Base-by-base conservation (phyloP, 2,329 filamentous ascomycete genomes). In the Exophiala dermatitidis region DNA sequence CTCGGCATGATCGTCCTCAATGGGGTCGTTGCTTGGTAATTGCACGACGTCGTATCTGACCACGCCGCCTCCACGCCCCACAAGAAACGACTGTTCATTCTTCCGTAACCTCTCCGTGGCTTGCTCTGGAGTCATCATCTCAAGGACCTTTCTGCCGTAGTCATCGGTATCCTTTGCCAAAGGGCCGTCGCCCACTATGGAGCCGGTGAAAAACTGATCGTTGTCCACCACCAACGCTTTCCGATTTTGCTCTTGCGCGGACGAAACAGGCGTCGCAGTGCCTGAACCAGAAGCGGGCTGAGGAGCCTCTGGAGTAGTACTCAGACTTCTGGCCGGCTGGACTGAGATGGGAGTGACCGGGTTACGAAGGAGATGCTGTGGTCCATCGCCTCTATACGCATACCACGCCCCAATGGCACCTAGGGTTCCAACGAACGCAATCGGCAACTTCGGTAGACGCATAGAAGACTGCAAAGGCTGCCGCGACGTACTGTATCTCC, bases 1-100 rank as follows among this genome's bases (percentile, higher is more conserved):
- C 74, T 98, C 93, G 48, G 90, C 88, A 67, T 98, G 93, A 67
- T 98, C 94, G 66, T 98, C 93, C 73, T 98, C 93, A 54, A 98
- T 98, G 0, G 93, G 93, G 64, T 95, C 88, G 69, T 98, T 98
- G 74, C 89, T 95, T 6, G 91, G 88, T 56, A 97, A 80, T 70
- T 98, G 93, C 28, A 93, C 90, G 5, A 96, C 77, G 70, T 98
- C 93, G 67, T 98, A 98, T 61, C 93, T 83, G 59, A 95, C 84
- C 37, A 98, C 91, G 36, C 93, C 93, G 68, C 88, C 81, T 9
- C 93, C 94, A 48, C 93, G 78, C 55, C 89, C 89, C 38, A 98
- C 88, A 6, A 90, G 75, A 71, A 90, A 97, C 31, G 90, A 96
- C 73, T 95, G 84, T 72, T 98, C 90, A 66, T 88, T 88, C 68